Conservation (phyloP, 140 eudicot genomes). For the Stevia rebaudiana region DNA sequence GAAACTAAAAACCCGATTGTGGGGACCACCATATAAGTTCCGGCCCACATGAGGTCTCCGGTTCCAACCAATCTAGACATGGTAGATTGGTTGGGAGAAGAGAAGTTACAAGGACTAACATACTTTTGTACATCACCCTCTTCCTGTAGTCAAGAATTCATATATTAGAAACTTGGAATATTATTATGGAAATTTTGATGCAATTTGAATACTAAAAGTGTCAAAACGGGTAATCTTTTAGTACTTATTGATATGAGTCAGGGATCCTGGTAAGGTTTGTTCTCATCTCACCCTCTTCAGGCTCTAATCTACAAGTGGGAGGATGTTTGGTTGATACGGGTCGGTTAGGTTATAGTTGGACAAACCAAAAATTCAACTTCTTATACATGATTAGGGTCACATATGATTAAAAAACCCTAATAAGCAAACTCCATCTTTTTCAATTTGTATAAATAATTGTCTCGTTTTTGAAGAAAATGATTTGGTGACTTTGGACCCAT, state of each 20-base stretch:
- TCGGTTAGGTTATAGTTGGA: too few species aligned
- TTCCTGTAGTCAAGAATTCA: slow-evolving; percentile 46
- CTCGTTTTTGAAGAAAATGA: neutral
- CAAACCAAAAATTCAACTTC: too few species aligned
- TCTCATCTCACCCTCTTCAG: too few species aligned
- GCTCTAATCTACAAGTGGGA: too few species aligned
- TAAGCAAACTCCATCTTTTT: too few species aligned
- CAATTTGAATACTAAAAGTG: neutral
- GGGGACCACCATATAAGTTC: slow-evolving; percentile 50
- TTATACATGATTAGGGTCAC: neutral
- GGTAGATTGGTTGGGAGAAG: slow-evolving; percentile 32
- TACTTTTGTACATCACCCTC: slow-evolving; percentile 42
- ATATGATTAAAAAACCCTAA: neutral
- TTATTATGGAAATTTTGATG: neutral
- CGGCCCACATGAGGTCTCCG: slow-evolving; percentile 71
- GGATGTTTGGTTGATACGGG: too few species aligned
- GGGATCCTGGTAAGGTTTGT: neutral
- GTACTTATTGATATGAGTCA: neutral
- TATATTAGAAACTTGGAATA: neutral
- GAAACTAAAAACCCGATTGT: slow-evolving; percentile 51
- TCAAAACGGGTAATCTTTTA: neutral
- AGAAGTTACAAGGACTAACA: slow-evolving; percentile 27
- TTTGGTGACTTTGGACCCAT: neutral
- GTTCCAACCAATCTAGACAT: slow-evolving; percentile 82
- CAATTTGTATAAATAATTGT: neutral